Evolutionary conservation across 1,284 basidiomycete species (phyloP), one percentile per base, ranked within the genome.

Genomic region (Trichosporon sp.): DNA sequence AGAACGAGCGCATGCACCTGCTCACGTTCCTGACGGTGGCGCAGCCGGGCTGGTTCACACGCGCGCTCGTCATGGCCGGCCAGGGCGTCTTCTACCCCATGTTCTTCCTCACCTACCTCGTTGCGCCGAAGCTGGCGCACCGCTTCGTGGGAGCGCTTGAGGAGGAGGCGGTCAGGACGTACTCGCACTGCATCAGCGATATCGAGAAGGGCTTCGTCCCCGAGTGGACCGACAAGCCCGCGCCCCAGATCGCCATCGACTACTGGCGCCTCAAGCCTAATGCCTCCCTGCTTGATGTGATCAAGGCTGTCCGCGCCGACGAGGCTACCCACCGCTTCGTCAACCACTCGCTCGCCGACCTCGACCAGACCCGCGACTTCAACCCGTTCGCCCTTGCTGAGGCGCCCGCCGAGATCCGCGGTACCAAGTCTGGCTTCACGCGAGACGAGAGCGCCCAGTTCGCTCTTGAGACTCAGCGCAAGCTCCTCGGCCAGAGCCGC

Each of bases 141-240:
- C 90, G 95, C 32, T 98, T 98, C 77, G 95, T 98, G 54, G 95
- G 86, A n/a, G 83, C 92, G 73, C 84, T 99, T 9, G 95, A 98
- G 75, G 95, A 98, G 81, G 94, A 98, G 79, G 95, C 95, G 4
- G 92, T 95, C 5, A 67, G 88, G 54, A 96, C 94, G 23, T 95
- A 92, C 78, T 91, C 92, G 6, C 85, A 86, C 69, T 88, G 89
- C 75, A 92, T 96, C 68, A 74, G 86, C 56, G 92, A 97, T 66
- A 83, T 97, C 23, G 89, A 94, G 75, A 84, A 84, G n/a, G 93
- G 93, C 14, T 86, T 85, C 52, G 83, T 98, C 60, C 93, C 95
- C 0, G 89, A 91, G 78, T 98, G 95, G 95, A 73, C 77, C 27
- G 71, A 78, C 46, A 81, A 82, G 70, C 86, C 89, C 13, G 94